Evolutionary conservation across 306 rosid genomes (phyloP).

Genomic region (Phaseolus lunatus): DNA sequence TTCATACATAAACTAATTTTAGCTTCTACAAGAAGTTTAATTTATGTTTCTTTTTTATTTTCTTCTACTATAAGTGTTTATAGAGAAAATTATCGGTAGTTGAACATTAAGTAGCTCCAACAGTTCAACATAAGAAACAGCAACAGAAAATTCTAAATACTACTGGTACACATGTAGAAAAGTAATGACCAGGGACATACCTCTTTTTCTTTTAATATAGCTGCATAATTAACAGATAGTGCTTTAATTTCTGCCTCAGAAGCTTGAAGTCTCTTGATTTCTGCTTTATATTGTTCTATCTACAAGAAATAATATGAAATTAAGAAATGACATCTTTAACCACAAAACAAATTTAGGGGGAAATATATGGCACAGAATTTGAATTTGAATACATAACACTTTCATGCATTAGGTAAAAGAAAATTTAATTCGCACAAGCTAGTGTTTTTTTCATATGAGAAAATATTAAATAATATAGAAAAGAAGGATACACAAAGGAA

Average conservation of each 20-base stretch:
- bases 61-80: neutral
- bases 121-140: constrained; percentile 33
- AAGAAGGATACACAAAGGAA: neutral
- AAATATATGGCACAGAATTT: constrained; percentile 1
- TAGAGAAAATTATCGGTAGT: neutral
- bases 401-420: constrained; percentile 20
- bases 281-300: constrained; percentile 78
- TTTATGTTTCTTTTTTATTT: neutral
- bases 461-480: neutral
- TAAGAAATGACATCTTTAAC: constrained; percentile 4
- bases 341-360: neutral
- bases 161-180: constrained; percentile 5
- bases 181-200: constrained; percentile 53
- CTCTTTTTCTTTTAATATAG: constrained; percentile 91
- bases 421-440: constrained; percentile 1
- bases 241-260: constrained; percentile 96
- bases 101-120: constrained; percentile 31
- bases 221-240: constrained; percentile 87
- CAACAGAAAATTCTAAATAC: constrained; percentile 3
- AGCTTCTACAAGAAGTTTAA: neutral
- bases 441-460: neutral
- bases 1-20: neutral
- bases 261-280: constrained; percentile 90
- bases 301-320: constrained; percentile 47
- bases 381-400: constrained; percentile 8